These are phyloP conservation scores for Calocybe gangraenosa DNA, from an alignment of 768 basidiomycete genomes.

Conservation along the genomic window DNA sequence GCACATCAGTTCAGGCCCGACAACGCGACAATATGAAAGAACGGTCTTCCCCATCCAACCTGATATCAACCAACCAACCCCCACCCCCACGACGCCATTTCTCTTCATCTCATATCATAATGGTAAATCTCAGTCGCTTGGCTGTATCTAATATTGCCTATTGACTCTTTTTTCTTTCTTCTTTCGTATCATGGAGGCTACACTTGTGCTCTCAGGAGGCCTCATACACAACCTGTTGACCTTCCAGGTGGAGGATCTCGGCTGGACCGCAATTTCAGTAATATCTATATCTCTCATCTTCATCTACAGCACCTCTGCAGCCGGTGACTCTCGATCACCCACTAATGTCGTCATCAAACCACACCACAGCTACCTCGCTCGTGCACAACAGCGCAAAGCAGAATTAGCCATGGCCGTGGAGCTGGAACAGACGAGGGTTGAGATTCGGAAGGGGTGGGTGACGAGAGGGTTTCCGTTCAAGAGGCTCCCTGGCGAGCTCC, in stretches of 20 bases:
- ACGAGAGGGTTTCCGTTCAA: constrained; percentile 22
- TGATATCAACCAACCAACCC: too few relatives aligned
- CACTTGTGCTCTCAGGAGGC: too few relatives aligned
- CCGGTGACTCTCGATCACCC: constrained; percentile 5
- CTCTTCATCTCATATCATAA: neutral
- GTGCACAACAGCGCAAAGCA: constrained; percentile 16
- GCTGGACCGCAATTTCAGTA: constrained; percentile 13
- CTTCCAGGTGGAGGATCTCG: constrained; percentile 13
- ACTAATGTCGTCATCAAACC: neutral
- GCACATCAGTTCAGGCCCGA: too few relatives aligned
- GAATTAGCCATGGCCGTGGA: constrained; percentile 17
- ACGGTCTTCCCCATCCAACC: too few relatives aligned
- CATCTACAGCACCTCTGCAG: constrained; percentile 12
- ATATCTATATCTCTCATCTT: constrained; percentile 13
- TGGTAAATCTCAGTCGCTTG: neutral
- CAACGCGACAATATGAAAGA: too few relatives aligned
- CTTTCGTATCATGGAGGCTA: too few relatives aligned
- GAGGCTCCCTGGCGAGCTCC: constrained; percentile 29
- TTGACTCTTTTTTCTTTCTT: neutral
- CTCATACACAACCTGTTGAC: constrained; percentile 5
- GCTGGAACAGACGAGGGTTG: constrained; percentile 18
- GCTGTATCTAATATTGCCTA: neutral
- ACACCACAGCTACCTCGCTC: constrained; percentile 16
- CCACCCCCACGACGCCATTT: neutral
- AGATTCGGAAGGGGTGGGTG: constrained; percentile 12